A percentile compares a stretch with the other conserved stretches of the same genome.
Evolutionary conservation across 768 basidiomycete genomes (phyloP).

Genomic region (Xerocomellus chrysenteron): DNA sequence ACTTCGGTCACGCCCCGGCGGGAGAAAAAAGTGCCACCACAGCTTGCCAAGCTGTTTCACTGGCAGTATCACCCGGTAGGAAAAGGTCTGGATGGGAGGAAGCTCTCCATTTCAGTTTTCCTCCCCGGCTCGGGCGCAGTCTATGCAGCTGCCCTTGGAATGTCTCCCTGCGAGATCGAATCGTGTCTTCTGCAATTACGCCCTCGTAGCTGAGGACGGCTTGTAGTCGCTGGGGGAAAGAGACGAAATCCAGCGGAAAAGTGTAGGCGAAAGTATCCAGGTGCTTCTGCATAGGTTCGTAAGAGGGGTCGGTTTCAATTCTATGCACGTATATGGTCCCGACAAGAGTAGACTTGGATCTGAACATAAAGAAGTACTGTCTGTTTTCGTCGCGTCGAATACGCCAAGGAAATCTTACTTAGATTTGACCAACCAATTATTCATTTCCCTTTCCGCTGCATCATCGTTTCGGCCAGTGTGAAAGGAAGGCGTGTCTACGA

Average conservation of each 20-base stretch:
- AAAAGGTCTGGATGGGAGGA: slow-evolving; percentile 1
- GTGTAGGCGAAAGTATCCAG: slow-evolving; percentile 5
- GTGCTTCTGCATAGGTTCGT: neutral
- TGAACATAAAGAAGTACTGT: neutral
- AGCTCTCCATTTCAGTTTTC: neutral
- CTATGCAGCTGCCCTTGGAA: neutral
- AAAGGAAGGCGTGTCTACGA: slow-evolving; percentile 26
- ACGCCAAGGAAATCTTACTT: neutral
- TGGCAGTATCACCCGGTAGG: neutral
- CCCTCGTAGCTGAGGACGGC: slow-evolving; percentile 9
- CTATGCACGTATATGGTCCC: slow-evolving; percentile 21
- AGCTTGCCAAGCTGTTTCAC: slow-evolving; percentile 12
- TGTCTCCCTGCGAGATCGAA: accelerated
- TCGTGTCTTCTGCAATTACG: accelerated
- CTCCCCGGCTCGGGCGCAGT: neutral
- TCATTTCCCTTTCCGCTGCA: neutral
- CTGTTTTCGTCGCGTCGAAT: neutral
- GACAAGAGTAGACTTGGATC: slow-evolving; percentile 1
- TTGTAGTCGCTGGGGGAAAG: neutral
- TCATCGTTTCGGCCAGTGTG: neutral
- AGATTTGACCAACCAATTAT: slow-evolving; percentile 5
- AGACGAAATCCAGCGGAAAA: slow-evolving; percentile 2
- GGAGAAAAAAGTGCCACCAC: slow-evolving; percentile 8
- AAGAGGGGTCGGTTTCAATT: neutral
- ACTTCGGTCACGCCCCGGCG: neutral